Evolutionary conservation across 345 rosid species (phyloP).

Genomic region (Xanthoceras sorbifolium): DNA sequence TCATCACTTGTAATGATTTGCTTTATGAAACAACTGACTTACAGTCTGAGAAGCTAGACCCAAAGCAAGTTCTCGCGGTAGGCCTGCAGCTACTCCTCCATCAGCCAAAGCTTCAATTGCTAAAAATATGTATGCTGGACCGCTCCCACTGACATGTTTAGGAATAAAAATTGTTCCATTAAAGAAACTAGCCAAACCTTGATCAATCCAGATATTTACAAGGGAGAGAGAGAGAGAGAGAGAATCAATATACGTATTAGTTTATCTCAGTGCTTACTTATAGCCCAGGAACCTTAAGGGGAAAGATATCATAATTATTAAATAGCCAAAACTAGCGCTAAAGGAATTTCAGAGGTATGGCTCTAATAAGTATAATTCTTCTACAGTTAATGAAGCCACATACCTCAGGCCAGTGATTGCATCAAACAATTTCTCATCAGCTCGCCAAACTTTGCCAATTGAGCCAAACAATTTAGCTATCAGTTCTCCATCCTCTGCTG

Average conservation of each 20-base stretch:
- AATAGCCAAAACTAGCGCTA: neutral
- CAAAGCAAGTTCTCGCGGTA: constrained; percentile 86
- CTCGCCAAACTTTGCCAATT: constrained; percentile 83
- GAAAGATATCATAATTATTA: neutral
- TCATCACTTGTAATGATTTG: neutral
- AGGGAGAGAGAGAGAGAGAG: neutral
- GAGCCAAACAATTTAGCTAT: constrained; percentile 74
- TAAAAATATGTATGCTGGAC: constrained; percentile 83
- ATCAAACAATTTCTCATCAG: constrained; percentile 86
- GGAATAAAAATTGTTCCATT: constrained; percentile 14
- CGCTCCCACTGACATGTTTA: constrained; percentile 72
- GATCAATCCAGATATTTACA: neutral
- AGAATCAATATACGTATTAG: neutral
- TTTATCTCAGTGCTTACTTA: neutral
- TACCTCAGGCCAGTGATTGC: constrained; percentile 95
- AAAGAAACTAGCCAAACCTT: neutral
- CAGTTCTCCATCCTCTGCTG: constrained; percentile 71
- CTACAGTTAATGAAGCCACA: neutral
- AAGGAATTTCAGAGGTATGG: neutral
- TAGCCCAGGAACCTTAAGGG: neutral
- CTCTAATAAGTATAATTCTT: neutral
- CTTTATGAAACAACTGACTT: constrained; percentile 23
- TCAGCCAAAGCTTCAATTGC: constrained; percentile 97
- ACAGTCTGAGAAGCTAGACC: constrained; percentile 90
- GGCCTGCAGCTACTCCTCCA: constrained; percentile 97